Conservation (phyloP, 768 basidiomycete species). For the Suillus subluteus region DNA sequence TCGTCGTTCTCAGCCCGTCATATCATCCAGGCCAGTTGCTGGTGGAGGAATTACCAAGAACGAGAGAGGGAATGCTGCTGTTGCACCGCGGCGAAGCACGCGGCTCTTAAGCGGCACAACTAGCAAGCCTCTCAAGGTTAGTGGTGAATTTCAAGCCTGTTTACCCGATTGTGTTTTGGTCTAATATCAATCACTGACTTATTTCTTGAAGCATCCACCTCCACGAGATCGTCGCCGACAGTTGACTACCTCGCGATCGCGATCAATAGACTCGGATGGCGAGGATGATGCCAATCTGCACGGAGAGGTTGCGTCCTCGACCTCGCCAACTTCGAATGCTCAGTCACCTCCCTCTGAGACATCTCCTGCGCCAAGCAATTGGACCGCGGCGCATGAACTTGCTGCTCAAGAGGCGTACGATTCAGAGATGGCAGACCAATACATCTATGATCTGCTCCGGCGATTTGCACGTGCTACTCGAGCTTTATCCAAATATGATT, state of each 20-base stretch:
- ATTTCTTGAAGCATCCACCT: slow-evolving; percentile 34
- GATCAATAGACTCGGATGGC: slow-evolving; percentile 69
- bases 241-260: slow-evolving; percentile 55
- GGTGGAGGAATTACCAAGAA: slow-evolving; percentile 48
- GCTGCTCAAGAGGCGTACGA: slow-evolving; percentile 74
- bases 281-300: slow-evolving; percentile 61
- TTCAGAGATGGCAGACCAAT: slow-evolving; percentile 75
- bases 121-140: slow-evolving; percentile 64
- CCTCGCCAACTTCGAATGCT: slow-evolving; percentile 59
- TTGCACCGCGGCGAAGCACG: slow-evolving; percentile 71
- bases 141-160: slow-evolving; percentile 15
- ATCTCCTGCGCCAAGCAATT: slow-evolving; percentile 63
- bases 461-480: slow-evolving; percentile 81
- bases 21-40: slow-evolving; percentile 60
- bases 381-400: slow-evolving; percentile 70
- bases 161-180: slow-evolving; percentile 7
- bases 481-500: slow-evolving; percentile 76
- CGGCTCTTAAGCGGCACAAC: slow-evolving; percentile 64
- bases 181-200: slow-evolving; percentile 37
- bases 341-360: slow-evolving; percentile 67
- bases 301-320: slow-evolving; percentile 58
- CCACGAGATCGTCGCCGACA: slow-evolving; percentile 64
- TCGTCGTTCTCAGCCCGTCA: slow-evolving; percentile 77
- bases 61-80: slow-evolving; percentile 45
- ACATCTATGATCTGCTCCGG: slow-evolving; percentile 80